Conservation (phyloP, 2,329 filamentous ascomycete species). For the Penicillium aurantiogriseum region DNA sequence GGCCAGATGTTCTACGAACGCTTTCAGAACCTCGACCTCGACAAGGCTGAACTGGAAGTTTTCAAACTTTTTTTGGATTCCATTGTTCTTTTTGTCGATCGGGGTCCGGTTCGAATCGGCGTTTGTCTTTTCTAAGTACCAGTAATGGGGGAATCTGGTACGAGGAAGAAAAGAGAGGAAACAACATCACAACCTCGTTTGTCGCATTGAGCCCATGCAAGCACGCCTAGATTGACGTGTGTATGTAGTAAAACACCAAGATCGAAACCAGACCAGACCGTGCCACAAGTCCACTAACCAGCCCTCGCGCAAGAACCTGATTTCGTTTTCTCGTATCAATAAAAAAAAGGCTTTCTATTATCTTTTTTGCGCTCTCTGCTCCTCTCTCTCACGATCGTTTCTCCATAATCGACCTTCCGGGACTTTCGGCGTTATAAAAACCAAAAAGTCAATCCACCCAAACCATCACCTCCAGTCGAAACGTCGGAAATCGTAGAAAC, state of each 20-base stretch:
- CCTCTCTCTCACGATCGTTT: conserved; percentile 27
- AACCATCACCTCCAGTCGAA: conserved; percentile 16
- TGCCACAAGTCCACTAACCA: conserved; percentile 26
- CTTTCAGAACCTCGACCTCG: conserved; percentile 11
- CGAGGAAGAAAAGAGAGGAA: conserved; percentile 15
- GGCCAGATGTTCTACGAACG: conserved; percentile 10
- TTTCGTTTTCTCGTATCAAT: conserved; percentile 29
- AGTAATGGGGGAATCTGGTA: conserved; percentile 14
- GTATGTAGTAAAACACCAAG: conserved; percentile 30
- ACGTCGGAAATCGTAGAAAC: conserved; percentile 11
- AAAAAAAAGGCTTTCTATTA: conserved; percentile 20
- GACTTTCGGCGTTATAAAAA: conserved; percentile 12
- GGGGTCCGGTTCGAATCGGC: conserved; percentile 17
- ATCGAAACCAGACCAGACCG: conserved; percentile 28
- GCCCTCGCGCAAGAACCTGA: conserved; percentile 27
- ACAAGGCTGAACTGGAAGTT: conserved; percentile 28
- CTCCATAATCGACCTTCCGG: conserved; percentile 24
- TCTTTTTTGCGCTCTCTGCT: conserved; percentile 27
- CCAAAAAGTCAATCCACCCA: conserved; percentile 22
- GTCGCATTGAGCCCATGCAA: conserved; percentile 36
- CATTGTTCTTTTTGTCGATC: conserved; percentile 29
- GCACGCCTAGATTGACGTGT: conserved; percentile 24
- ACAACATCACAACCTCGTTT: conserved; percentile 33
- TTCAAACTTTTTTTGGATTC: conserved; percentile 32
- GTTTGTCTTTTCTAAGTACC: conserved; percentile 19